Base-by-base conservation (phyloP, 2,329 filamentous ascomycete genomes). In the Colletotrichum sp. region DNA sequence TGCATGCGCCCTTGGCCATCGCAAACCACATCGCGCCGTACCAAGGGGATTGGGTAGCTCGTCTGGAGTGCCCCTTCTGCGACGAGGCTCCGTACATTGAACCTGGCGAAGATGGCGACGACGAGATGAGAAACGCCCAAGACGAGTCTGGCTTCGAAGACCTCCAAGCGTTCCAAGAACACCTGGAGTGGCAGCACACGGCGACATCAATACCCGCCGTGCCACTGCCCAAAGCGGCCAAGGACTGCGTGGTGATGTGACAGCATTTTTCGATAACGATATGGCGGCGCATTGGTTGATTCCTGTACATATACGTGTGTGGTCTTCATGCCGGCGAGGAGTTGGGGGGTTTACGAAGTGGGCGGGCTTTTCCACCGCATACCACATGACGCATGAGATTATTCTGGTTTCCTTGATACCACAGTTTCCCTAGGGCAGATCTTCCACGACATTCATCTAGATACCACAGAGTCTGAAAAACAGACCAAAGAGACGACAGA, bases 161-260 rank as follows among this genome's bases (percentile, higher is more conserved):
- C 77, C 80, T 92, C 60, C 83, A 81, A 18, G 84, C 85, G 18
- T 88, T 92, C 49, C 88, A 88, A 80, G 87, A 88, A 75, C 91
- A 92, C 78, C 84, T 92, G 32, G 89, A 89, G 78, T 92, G 91
- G 91, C 85, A 87, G 77, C 91, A 92, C 78, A 86, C 86, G 8
- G 83, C 85, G 2, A 79, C 85, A 12, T 82, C 84, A 44, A 78
- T 87, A 73, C 82, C 84, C 55, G 82, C 81, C 13, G 72, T 81
- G 13, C 77, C 82, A 36, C 64, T 85, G 44, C 82, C 84, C 3
- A 79, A 81, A 36, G 78, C 79, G 59, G 79, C 82, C 52, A 81
- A 83, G 28, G 88, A 81, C 39, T 92, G 90, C 78, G 78, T 74
- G 60, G 78, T 90, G 60, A 90, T 90, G 88, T 90, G 83, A 82